These are phyloP conservation scores for Gossypium herbaceum DNA, from an alignment of 345 rosid species.

Conservation along the genomic window DNA sequence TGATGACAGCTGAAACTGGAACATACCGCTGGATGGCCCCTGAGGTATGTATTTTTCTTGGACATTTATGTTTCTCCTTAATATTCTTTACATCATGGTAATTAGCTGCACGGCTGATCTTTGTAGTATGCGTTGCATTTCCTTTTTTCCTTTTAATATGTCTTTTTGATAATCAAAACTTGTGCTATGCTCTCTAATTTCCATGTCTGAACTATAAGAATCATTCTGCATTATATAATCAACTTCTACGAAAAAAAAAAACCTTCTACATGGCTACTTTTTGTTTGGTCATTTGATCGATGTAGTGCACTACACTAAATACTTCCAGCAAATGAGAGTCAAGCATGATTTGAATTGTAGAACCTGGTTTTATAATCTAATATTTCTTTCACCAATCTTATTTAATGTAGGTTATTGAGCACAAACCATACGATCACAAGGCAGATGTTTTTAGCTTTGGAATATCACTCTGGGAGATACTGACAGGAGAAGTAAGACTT, in stretches of 20 bases:
- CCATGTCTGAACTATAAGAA: neutral
- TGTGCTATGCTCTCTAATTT: neutral
- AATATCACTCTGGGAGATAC: slow-evolving; percentile 85
- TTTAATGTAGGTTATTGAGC: slow-evolving; percentile 81
- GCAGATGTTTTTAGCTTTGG: slow-evolving; percentile 94
- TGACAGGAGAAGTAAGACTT: slow-evolving; percentile 75
- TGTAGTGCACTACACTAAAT: too few species aligned
- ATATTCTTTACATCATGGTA: slow-evolving; percentile 10
- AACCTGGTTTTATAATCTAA: neutral
- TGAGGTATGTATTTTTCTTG: slow-evolving; percentile 49
- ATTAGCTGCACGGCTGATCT: slow-evolving; percentile 1
- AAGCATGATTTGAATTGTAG: neutral
- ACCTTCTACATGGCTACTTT: neutral
- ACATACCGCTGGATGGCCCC: slow-evolving; percentile 99
- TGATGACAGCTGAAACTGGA: slow-evolving; percentile 98
- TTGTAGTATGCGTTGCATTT: neutral
- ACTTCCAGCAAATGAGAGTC: too few species aligned
- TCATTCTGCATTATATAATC: neutral
- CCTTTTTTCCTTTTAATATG: neutral
- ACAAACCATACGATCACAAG: slow-evolving; percentile 83
- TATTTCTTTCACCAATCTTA: slow-evolving; percentile 9
- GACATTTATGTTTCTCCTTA: slow-evolving; percentile 4
- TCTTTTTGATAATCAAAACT: slow-evolving; percentile 1
- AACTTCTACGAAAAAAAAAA: too few species aligned
- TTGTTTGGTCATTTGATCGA: neutral